Percentiles rank a stretch among this genome's conserved stretches.
These are phyloP conservation scores for Lachancea dasiensis DNA, from an alignment of 805 yeast genomes.

Conservation along the genomic window DNA sequence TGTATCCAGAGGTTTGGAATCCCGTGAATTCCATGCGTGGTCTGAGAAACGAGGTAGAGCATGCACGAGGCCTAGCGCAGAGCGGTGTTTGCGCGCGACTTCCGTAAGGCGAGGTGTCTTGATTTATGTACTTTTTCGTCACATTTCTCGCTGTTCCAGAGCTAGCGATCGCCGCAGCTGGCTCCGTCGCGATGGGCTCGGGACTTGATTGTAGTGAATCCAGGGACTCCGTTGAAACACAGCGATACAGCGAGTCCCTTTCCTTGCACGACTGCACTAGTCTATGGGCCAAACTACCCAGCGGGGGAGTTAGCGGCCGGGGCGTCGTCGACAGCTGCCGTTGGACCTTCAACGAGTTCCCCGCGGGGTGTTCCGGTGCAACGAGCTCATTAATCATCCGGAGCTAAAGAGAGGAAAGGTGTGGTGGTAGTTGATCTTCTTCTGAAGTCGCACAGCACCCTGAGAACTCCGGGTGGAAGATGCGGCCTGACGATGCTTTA, in stretches of 20 bases:
- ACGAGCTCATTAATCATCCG: constrained; percentile 10
- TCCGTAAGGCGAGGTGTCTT: constrained; percentile 8
- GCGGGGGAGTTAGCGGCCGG: constrained; percentile 7
- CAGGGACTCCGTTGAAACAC: constrained; percentile 23
- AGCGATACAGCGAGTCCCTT: constrained; percentile 15
- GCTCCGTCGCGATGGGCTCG: not conserved
- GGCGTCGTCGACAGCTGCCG: constrained; percentile 6
- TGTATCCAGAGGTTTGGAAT: constrained; percentile 32
- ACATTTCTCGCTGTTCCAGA: too few species aligned
- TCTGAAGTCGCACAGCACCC: too few species aligned
- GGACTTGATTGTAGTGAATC: constrained; percentile 14
- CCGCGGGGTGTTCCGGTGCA: too few species aligned
- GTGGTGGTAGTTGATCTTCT: too few species aligned
- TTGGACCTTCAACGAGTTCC: too few species aligned
- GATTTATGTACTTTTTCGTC: constrained; percentile 5
- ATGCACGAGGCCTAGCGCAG: constrained; percentile 2
- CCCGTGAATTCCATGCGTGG: constrained; percentile 31
- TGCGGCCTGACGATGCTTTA: too few species aligned
- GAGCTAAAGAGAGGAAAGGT: too few species aligned
- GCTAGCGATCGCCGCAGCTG: not conserved
- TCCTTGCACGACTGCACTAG: constrained; percentile 7
- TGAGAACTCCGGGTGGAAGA: too few species aligned
- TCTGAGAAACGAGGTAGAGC: constrained; percentile 15
- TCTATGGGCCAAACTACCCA: constrained; percentile 3
- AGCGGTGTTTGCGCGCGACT: constrained; percentile 1